Evolutionary conservation across 169 alveolate species (phyloP), one percentile per base, ranked within the genome.

Genomic region (Plasmodium sp.): DNA sequence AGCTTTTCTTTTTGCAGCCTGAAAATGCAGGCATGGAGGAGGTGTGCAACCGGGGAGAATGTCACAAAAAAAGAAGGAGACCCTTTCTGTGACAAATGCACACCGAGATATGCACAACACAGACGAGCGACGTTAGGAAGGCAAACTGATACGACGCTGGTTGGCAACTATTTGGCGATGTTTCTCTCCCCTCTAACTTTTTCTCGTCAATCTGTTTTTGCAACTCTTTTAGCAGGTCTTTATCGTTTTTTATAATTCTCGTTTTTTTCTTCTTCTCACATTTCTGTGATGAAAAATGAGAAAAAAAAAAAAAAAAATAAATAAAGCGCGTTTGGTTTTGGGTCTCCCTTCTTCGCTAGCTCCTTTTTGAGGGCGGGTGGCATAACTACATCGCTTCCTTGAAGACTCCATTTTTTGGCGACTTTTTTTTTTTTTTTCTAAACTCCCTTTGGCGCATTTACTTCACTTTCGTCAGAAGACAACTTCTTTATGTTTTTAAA

Each of bases 171-270:
- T 62, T 62, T 62, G 14, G 33, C 77, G 22, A 81, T 79, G 33
- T 72, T 71, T 72, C 72, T 84, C 48, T 10, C 6, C 5, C 75
- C 36, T 3, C 43, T 85, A 85, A 85, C 93, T 75, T 85, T 75
- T 85, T 85, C 54, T 85, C 93, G 27, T 75, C 84, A 34, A 77
- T 85, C 81, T 85, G 93, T 18, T 85, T 85, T 85, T 85, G 51
- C 18, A 85, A 54, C 33, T 85, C 93, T 75, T 75, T 85, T 51
- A 85, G 41, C 22, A 85, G 71, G 5, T 74, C 93, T 33, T 85
- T 85, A 75, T 85, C 93, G 62, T 85, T 85, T 54, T 85, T 85
- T n/a, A 85, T 75, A 85, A 85, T 75, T 27, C 75, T 33, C 33
- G 83, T 34, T 33, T 81, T 56, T 48, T 73, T 85, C 34, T 73